Evolutionary conservation across 768 basidiomycete species (phyloP).

Genomic region (Mycena vitilis): DNA sequence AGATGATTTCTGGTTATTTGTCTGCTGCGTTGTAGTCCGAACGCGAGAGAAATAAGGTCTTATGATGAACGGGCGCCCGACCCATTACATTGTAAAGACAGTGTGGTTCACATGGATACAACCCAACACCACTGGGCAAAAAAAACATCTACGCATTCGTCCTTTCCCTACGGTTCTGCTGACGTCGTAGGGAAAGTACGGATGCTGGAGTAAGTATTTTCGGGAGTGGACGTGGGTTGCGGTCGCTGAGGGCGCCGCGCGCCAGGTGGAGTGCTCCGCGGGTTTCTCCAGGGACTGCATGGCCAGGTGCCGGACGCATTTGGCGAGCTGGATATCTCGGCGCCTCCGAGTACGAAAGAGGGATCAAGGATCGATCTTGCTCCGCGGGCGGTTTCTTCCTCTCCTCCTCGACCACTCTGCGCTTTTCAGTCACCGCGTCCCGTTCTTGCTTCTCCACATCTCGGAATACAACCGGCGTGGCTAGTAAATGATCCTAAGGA

Average conservation of each 20-base stretch:
- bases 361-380: constrained; percentile 45
- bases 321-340: constrained; percentile 33
- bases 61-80: too few relatives aligned
- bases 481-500: constrained; percentile 73
- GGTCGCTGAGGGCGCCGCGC: constrained; percentile 61
- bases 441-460: constrained; percentile 55
- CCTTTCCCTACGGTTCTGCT: constrained; percentile 37
- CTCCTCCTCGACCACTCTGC: constrained; percentile 12
- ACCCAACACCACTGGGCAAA: neutral
- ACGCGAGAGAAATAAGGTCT: too few relatives aligned
- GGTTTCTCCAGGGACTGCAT: constrained; percentile 67
- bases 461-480: constrained; percentile 67
- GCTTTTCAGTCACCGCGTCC: constrained; percentile 35
- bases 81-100: too few relatives aligned
- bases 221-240: constrained; percentile 36
- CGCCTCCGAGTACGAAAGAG: constrained; percentile 27
- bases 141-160: constrained; percentile 38
- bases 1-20: too few relatives aligned
- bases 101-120: too few relatives aligned
- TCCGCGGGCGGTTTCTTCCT: constrained; percentile 39
- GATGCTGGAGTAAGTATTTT: constrained; percentile 31
- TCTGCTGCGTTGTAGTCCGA: too few relatives aligned
- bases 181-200: constrained; percentile 13
- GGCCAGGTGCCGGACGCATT: constrained; percentile 52
- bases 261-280: constrained; percentile 66